Conservation (phyloP, 176 grass and related monocot species). For the Oryza brachyantha region DNA sequence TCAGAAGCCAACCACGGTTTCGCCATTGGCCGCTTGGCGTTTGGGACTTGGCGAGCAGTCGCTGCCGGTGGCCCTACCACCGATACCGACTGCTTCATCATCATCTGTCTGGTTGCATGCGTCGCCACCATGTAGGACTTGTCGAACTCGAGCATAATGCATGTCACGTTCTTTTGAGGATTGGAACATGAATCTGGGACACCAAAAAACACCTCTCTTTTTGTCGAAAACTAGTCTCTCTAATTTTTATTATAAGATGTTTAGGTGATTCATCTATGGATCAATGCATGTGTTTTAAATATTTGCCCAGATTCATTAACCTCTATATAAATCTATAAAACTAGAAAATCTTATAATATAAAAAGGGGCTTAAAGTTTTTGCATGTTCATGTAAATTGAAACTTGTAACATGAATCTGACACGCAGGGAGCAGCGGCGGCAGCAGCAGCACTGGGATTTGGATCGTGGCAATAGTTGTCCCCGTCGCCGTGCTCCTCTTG, state of each 20-base stretch:
- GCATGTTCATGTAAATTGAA: neutral
- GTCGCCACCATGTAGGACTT: neutral
- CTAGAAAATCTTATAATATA: no score
- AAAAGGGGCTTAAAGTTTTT: no score
- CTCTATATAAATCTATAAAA: no score
- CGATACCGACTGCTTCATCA: neutral
- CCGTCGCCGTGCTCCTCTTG: conserved; percentile 26
- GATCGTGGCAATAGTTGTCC: conserved; percentile 26
- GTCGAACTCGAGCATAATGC: no score
- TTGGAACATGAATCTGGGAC: no score
- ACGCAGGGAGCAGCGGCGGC: neutral
- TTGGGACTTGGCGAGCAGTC: neutral
- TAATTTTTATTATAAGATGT: no score
- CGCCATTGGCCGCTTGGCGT: neutral
- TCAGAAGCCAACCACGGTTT: neutral
- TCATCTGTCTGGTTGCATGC: neutral
- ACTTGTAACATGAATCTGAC: neutral
- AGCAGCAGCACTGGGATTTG: neutral
- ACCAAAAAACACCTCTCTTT: no score
- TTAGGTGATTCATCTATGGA: no score
- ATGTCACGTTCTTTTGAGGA: no score
- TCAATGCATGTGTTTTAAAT: no score
- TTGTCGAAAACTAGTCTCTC: no score
- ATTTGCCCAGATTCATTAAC: no score
- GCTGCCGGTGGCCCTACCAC: neutral